Base-by-base conservation (phyloP, 495 filamentous ascomycete species). In the Penicillium angulare region DNA sequence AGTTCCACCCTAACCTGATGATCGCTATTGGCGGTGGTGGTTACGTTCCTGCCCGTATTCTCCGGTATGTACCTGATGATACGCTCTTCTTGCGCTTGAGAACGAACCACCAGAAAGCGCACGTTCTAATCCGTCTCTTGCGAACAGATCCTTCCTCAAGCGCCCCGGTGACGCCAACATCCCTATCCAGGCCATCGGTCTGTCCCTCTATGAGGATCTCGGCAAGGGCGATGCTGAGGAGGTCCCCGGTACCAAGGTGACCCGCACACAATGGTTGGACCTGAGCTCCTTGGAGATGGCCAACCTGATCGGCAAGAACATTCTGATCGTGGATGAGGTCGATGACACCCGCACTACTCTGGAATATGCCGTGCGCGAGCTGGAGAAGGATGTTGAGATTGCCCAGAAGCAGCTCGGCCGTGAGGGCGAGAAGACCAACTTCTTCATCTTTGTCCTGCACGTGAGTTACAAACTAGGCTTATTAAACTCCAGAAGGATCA, bases 21-120 rank as follows among this genome's bases (percentile, higher is more conserved):
- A 95, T 99, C 68, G 93, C 93, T 62, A 99, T 99, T 64, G 93
- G 93, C 53, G 93, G 93, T 53, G 93, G 93, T 63, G 93, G 93
- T 46, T 99, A 97, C 68, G 90, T 99, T 17, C 93, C 93, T 39
- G 93, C 93, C 33, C 90, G 93, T 50, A 97, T 99, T 71, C 84
- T 99, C 48, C 88, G 92, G 81, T 85, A 74, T 41, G 64, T 55
- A 22, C 13, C 41, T 21, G 23, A 34, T 33, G 8, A 41, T 12
- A 23, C 10, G 24, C 27, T 12, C 8, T 31, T 2, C 5, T 6
- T 9, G 8, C 8, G 13, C 27, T 12, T 12, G 27, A 31, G 27
- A 2, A 31, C 13, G 5, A 12, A 7, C 27, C 13, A 31, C 13
- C n/a, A n/a, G 5, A 17, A 41, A 27, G 31, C 48, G 27, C 23